Evolutionary conservation across 176 grass and related monocot species (phyloP).

Genomic region (Aegilops tauschii): DNA sequence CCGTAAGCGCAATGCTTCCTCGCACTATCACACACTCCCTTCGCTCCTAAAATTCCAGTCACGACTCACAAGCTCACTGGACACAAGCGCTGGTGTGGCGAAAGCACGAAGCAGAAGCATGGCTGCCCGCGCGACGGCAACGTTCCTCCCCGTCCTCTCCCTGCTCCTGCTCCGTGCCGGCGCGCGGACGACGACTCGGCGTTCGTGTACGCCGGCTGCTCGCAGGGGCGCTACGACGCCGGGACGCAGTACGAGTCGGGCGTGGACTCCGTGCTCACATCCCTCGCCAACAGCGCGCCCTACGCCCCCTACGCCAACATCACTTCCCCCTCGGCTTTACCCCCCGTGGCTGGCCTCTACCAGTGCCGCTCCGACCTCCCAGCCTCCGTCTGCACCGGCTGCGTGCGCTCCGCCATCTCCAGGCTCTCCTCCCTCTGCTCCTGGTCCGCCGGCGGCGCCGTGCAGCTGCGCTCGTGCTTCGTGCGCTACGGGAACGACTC

Average conservation of each 20-base stretch:
- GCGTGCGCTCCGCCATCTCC: conserved; percentile 64
- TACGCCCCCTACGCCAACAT: conserved; percentile 62
- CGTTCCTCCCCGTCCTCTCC: conserved; percentile 22
- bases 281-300: conserved; percentile 49
- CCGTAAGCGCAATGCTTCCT: background rate
- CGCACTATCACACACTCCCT: background rate
- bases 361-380: conserved; percentile 92
- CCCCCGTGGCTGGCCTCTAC: conserved; percentile 50
- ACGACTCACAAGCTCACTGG: background rate
- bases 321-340: conserved; percentile 28
- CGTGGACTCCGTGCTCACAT: conserved; percentile 78
- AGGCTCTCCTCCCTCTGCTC: conserved; percentile 65
- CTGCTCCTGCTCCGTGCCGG: conserved; percentile 6
- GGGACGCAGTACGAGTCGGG: conserved; percentile 49
- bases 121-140: conserved; percentile 1
- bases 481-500: conserved; percentile 82
- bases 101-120: conserved; percentile 15
- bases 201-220: conserved; percentile 88
- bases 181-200: conserved; percentile 50
- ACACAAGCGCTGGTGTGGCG: background rate
- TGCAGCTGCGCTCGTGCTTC: conserved; percentile 82
- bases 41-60: conserved; percentile 8
- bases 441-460: conserved; percentile 56
- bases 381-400: conserved; percentile 45
- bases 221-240: conserved; percentile 54